Base-by-base conservation (phyloP, 768 basidiomycete species). In the Pisolithus orientalis region DNA sequence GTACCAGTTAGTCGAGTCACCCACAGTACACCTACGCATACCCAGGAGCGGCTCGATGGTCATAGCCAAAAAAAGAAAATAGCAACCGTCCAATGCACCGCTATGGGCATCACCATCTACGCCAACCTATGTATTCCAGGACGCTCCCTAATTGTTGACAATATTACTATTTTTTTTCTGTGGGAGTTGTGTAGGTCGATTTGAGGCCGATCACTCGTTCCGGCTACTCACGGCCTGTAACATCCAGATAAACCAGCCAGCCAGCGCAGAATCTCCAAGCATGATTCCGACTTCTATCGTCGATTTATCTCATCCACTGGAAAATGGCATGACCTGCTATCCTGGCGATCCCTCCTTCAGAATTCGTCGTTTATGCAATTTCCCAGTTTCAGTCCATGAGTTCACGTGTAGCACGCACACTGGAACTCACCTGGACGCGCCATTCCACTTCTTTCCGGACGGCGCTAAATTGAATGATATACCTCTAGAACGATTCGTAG, bases 401-500 rank as follows among this genome's bases (percentile, higher is more conserved):
- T 66, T 90, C 46, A 69, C 76, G 27, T 59, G 88, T 21, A 78
- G 83, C 4, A 80, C 87, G 1, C 88, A 90, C 61, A 83, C 83
- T 1, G 88, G 87, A 44, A 90, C 88, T 2, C 88, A 90, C 68
- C 74, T 90, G 65, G 88, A 90, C 59, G 84, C 87, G 1, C 88
- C 88, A 0, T 80, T 76, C 47, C 88, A 90, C 60, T 89, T 87
- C 70, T 67, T 84, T 65, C 66, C 68, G 4, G 70, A 76, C 28
- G 85, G 83, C 5, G 67, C 68, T 42, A 78, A 79, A 8, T 72
- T 89, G 44, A 80, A 83, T 56, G 71, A 82, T 47, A 72, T 89
- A 44, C 75, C 79, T 9, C 72, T 87, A 7, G 59, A 69, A 0
- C 68, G 73, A 16, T 75, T 87, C 51, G 65, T 85, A 24, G 80